Percentiles rank a stretch among this genome's conserved stretches.
phyloP scores from a whole-genome alignment of 768 basidiomycete genomes.

The Pleurotus djamor region DNA sequence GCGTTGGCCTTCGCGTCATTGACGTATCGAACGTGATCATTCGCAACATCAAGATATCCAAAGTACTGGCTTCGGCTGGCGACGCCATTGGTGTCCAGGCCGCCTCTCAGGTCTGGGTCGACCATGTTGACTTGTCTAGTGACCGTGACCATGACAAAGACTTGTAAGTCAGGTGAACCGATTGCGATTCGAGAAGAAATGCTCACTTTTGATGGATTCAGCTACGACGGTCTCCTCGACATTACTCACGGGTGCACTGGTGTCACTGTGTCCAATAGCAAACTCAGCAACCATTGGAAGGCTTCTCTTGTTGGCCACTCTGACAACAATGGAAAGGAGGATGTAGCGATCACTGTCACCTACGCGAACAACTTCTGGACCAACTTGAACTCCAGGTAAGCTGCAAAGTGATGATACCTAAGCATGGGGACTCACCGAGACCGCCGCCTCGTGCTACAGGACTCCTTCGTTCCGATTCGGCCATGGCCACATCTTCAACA shows the following conservation, averaged over 20 bases:
- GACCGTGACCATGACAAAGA: conserved; percentile 44
- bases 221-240: conserved; percentile 45
- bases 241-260: conserved; percentile 42
- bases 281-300: conserved; percentile 46
- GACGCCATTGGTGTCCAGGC: conserved; percentile 44
- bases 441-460: conserved; percentile 12
- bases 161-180: conserved; percentile 30
- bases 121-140: conserved; percentile 42
- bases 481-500: conserved; percentile 46
- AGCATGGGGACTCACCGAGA: neutral
- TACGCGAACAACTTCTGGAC: conserved; percentile 6
- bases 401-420: neutral
- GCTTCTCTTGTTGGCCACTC: conserved; percentile 41
- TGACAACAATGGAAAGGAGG: conserved; percentile 36
- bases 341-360: conserved; percentile 21
- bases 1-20: conserved; percentile 43
- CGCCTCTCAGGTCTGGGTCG: conserved; percentile 40
- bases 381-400: conserved; percentile 7
- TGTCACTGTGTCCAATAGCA: conserved; percentile 38
- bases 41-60: conserved; percentile 47
- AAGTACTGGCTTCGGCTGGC: conserved; percentile 41
- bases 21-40: conserved; percentile 43
- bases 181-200: conserved; percentile 27
- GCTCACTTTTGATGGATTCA: conserved; percentile 14
- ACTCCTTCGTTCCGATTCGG: conserved; percentile 47